Conservation (phyloP, 805 yeast species). For the Cyberlindnera samutprakarnensis region DNA sequence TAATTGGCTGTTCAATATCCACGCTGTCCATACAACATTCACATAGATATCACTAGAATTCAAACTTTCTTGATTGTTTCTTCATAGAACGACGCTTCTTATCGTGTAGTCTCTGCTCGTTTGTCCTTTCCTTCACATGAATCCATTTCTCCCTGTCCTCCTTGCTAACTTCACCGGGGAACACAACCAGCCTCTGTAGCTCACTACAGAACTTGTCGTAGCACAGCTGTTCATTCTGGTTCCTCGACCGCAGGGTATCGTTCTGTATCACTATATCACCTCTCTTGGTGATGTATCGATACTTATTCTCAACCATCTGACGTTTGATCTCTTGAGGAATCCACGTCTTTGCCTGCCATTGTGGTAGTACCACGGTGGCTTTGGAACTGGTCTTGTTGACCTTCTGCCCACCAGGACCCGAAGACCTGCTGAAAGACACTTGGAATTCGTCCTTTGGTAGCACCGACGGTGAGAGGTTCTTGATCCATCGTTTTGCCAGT, state of each 20-base stretch:
- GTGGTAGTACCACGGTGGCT: constrained; percentile 48
- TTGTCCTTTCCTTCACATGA: constrained; percentile 24
- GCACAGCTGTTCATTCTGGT: constrained; percentile 50
- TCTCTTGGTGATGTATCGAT: constrained; percentile 46
- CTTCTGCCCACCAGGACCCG: constrained; percentile 88
- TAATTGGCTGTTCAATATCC: constrained; percentile 3
- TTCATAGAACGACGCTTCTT: constrained; percentile 32
- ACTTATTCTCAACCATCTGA: constrained; percentile 31
- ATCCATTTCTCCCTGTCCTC: constrained; percentile 48
- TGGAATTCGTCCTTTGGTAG: constrained; percentile 42
- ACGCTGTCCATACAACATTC: too few relatives aligned
- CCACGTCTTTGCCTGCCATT: constrained; percentile 47
- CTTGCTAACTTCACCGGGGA: constrained; percentile 40
- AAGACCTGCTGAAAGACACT: constrained; percentile 46
- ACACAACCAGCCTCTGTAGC: constrained; percentile 37
- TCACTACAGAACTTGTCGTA: constrained; percentile 49
- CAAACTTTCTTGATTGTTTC: constrained; percentile 26
- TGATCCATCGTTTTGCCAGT: constrained; percentile 37
- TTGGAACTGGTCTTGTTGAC: constrained; percentile 66
- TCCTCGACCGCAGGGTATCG: constrained; percentile 57
- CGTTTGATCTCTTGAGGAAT: constrained; percentile 44
- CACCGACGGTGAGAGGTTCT: constrained; percentile 18
- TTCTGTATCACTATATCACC: constrained; percentile 47
- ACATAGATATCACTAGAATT: too few relatives aligned
- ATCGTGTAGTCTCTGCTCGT: constrained; percentile 26